Evolutionary conservation across 768 basidiomycete genomes (phyloP), one percentile per base, ranked within the genome.

Genomic region (Hericium erinaceus): DNA sequence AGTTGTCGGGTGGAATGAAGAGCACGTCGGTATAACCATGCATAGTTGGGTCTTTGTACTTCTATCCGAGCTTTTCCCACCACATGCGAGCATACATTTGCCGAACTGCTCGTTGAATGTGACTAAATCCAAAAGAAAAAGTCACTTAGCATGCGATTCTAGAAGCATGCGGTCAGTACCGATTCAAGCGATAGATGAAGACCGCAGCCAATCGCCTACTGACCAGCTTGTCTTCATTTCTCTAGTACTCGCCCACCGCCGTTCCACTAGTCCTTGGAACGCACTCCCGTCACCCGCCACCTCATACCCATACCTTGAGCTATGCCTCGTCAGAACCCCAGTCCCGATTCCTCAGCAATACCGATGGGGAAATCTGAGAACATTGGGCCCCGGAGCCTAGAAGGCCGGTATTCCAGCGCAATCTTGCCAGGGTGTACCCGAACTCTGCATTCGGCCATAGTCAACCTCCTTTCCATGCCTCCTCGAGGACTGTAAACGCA

Each of bases 261-360:
- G 13, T 18, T 41, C 40, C 40, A 41, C 40, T n/a, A n/a, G n/a
- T 11, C 12, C 40, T 18, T 18, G 15, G 1, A 41, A 18, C 40
- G 8, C 39, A 16, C 11, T 10, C 58, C 70, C 72, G 72, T 58
- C 61, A 58, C 28, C 69, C 68, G 12, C 60, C 62, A 49, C 68
- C 63, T 67, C 68, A 70, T 3, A 59, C 55, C 16, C 52, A 52
- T 28, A 71, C 59, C 46, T 61, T 60, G 0, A 53, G 50, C 65
- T 66, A 69, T 11, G 60, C 65, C 22, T 67, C 68, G 5, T 71
- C 60, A 18, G 69, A 66, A 41, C 70, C 68, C 16, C 61, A 58
- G 7, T 57, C 57, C 52, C 61, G 64, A 20, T 66, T 48, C 39
- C 60, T 63, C 18, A 69, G 58, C 37, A 70, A 59, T 26, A 60